Conservation (phyloP, 495 filamentous ascomycete genomes). For the Ascodesmis nigricans region DNA sequence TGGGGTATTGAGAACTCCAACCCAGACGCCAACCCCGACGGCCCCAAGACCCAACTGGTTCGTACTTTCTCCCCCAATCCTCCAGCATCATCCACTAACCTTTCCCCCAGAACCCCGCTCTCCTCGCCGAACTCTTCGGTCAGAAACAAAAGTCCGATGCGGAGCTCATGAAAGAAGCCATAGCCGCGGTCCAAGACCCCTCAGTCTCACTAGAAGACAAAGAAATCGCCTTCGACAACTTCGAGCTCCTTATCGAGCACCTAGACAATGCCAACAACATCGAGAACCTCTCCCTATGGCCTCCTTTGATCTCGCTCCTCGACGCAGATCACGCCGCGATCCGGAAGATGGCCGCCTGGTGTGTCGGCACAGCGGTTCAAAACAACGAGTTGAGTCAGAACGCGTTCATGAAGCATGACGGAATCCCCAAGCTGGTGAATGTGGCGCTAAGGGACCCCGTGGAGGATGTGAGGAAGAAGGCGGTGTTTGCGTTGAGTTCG, state of each 20-base stretch:
- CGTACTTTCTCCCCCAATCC: slow-evolving; percentile 25
- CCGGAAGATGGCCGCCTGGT: slow-evolving; percentile 71
- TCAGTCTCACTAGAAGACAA: slow-evolving; percentile 48
- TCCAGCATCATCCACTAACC: slow-evolving; percentile 16
- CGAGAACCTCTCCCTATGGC: slow-evolving; percentile 55
- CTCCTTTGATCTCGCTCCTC: slow-evolving; percentile 47
- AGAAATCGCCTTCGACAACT: slow-evolving; percentile 81
- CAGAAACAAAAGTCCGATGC: slow-evolving; percentile 69
- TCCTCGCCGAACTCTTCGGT: slow-evolving; percentile 47
- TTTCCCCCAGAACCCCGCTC: slow-evolving; percentile 10
- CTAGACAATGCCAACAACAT: slow-evolving; percentile 94
- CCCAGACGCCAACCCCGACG: slow-evolving; percentile 22
- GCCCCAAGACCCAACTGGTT: slow-evolving; percentile 18
- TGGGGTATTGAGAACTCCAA: slow-evolving; percentile 73
- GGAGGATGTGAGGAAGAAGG: slow-evolving; percentile 56
- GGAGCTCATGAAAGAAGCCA: slow-evolving; percentile 66
- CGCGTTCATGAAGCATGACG: slow-evolving; percentile 46
- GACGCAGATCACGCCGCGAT: slow-evolving; percentile 44
- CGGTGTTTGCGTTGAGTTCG: slow-evolving; percentile 65
- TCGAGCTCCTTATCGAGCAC: slow-evolving; percentile 74
- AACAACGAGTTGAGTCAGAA: slow-evolving; percentile 77
- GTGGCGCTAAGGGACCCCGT: slow-evolving; percentile 39
- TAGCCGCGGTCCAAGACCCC: slow-evolving; percentile 46
- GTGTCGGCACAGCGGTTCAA: slow-evolving; percentile 80
- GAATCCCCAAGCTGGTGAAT: slow-evolving; percentile 41